phyloP scores from a whole-genome alignment of 2,329 filamentous ascomycete species.

The Parasarocladium wereldwijsianum region DNA sequence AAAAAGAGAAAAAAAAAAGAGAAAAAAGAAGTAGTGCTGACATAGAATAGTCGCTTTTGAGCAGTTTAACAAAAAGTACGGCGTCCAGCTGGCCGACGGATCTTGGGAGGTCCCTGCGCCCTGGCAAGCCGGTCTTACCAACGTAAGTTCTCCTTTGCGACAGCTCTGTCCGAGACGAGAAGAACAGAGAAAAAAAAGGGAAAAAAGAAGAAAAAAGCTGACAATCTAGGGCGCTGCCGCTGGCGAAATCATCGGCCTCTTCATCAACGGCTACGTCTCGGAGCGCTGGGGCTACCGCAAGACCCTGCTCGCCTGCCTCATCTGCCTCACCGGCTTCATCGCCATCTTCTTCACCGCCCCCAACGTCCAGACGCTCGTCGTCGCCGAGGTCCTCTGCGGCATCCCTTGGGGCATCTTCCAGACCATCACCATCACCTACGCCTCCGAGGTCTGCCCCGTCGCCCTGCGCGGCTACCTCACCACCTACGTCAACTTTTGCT shows the following conservation, averaged over 20 bases:
- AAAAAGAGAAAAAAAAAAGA: slow-evolving; percentile 5
- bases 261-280: slow-evolving; percentile 50
- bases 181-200: too few species aligned
- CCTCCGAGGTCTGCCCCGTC: slow-evolving; percentile 58
- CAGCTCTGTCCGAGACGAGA: too few species aligned
- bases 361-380: slow-evolving; percentile 41
- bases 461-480: slow-evolving; percentile 57
- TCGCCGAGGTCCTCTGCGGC: slow-evolving; percentile 48
- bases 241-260: slow-evolving; percentile 52
- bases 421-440: slow-evolving; percentile 47
- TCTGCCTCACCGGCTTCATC: slow-evolving; percentile 40
- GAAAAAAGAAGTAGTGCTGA: slow-evolving; percentile 1
- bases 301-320: slow-evolving; percentile 44
- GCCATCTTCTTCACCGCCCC: slow-evolving; percentile 51
- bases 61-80: slow-evolving; percentile 44
- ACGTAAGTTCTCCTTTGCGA: slow-evolving; percentile 19
- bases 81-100: slow-evolving; percentile 27
- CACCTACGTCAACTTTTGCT: slow-evolving; percentile 65
- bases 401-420: slow-evolving; percentile 49
- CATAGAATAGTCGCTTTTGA: slow-evolving; percentile 28
- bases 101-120: slow-evolving; percentile 40
- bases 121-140: slow-evolving; percentile 49
- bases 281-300: slow-evolving; percentile 55
- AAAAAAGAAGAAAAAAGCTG: too few species aligned
- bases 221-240: slow-evolving; percentile 30